phyloP scores from a whole-genome alignment of 208 protist genomes.

The Phytomonas sp. region DNA sequence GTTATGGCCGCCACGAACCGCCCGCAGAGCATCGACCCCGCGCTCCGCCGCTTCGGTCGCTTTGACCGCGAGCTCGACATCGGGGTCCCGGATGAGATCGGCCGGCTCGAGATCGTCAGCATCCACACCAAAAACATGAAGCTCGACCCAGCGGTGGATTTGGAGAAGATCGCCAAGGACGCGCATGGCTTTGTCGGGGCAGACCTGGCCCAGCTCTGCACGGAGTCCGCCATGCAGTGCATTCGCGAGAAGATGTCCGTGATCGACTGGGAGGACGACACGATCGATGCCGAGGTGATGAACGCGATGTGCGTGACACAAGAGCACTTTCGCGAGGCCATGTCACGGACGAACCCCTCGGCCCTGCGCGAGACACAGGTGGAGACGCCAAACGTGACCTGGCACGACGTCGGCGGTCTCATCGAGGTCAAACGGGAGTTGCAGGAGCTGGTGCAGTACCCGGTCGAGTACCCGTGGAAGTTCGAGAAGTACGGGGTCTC shows the following conservation, averaged over 20 bases:
- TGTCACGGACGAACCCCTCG: conserved; percentile 97
- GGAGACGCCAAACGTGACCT: conserved; percentile 98
- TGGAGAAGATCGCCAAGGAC: conserved; percentile 95
- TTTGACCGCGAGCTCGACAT: conserved; percentile 99
- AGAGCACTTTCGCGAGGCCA: conserved; percentile 98
- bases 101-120: conserved; percentile 97
- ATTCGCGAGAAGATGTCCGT: conserved; percentile 99
- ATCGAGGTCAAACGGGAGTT: conserved; percentile 98
- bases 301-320: conserved; percentile 97
- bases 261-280: conserved; percentile 99
- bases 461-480: conserved; percentile 99
- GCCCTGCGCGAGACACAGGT: conserved; percentile 98
- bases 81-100: conserved; percentile 99
- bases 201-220: conserved; percentile 98
- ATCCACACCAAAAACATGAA: conserved; percentile 99
- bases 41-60: conserved; percentile 98
- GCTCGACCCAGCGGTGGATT: conserved; percentile 96
- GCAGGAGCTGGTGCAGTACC: conserved; percentile 99
- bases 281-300: conserved; percentile 97
- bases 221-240: conserved; percentile 99
- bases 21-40: conserved; percentile 98
- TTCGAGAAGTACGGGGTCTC: conserved; percentile 99
- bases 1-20: conserved; percentile 99
- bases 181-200: conserved; percentile 99
- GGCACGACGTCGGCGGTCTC: conserved; percentile 99